Evolutionary conservation across 257 asterid genomes (phyloP), one percentile per base, ranked within the genome.

Genomic region (Echites panduratus): DNA sequence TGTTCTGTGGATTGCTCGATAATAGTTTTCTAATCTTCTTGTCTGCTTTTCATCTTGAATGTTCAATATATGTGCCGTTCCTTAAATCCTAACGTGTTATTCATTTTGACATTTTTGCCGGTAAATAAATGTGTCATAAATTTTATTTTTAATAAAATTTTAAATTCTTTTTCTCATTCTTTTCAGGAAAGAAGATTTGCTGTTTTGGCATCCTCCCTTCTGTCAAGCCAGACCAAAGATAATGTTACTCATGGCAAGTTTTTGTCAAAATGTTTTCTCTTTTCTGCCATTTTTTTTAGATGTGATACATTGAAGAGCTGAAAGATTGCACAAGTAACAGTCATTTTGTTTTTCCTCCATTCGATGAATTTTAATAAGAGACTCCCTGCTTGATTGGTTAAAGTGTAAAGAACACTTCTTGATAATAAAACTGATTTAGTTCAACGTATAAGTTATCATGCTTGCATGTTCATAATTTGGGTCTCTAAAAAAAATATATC

Each of bases 151-250:
- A 49, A 7, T 17, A 14, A 50, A 16, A 17, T 20, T 8, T 19
- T 66, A 35, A 57, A 53, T 45, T 9, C 58, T 7, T 11, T 68
- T 56, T 38, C 38, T 58, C 41, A 70, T 22, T 38, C 16, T 61
- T 75, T 38, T 77, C 89, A 95, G 99, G 99, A 92, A 86, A 84
- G 95, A 82, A 83, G 99, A 81, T 95, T 95, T 70, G 98, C 98
- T 0, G 96, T 92, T 76, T 75, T 95, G 77, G 86, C 80, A 78
- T 92, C 98, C 75, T 87, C 99, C 13, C 96, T 95, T 73, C 66
- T 95, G 79, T 95, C 99, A 38, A 95, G 99, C 88, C 99, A 95
- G 83, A 92, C 99, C 9, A 95, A 92, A 82, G 99, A 95, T 82
- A 80, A 86, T 44, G 95, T 95, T 75, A 92, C 83, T 76, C 97